phyloP scores from a whole-genome alignment of 306 rosid species.

The cucumber (Cucumis sativus) region DNA sequence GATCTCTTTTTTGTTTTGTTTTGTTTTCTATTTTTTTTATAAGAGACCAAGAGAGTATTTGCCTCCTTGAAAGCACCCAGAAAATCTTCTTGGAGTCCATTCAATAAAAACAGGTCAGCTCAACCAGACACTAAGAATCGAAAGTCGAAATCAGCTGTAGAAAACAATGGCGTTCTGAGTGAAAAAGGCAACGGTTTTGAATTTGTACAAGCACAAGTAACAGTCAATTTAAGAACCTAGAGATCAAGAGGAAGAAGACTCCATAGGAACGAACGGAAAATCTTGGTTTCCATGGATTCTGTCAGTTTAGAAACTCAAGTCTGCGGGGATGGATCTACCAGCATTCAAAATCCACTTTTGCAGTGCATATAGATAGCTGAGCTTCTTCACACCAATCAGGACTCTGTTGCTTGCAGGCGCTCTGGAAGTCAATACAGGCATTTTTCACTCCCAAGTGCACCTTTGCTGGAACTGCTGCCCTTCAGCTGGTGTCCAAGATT shows the following conservation, averaged over 20 bases:
- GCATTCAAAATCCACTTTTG: conserved; percentile 86
- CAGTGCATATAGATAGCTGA: conserved; percentile 6
- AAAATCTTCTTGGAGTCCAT: background rate
- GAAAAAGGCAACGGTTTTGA: background rate
- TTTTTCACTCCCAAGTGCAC: too few relatives aligned
- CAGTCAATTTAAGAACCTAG: conserved; percentile 22
- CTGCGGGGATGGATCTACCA: conserved; percentile 80
- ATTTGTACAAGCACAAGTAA: conserved; percentile 39
- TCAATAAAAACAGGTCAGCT: background rate
- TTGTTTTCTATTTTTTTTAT: too few relatives aligned
- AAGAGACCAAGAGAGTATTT: background rate
- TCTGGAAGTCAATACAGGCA: too few relatives aligned
- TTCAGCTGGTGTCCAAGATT: conserved; percentile 90
- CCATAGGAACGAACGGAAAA: conserved; percentile 13
- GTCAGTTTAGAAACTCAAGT: conserved; percentile 31
- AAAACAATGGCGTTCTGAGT: background rate
- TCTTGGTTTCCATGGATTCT: background rate
- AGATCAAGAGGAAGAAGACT: conserved; percentile 23
- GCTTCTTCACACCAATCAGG: too few relatives aligned
- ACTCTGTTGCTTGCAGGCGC: too few relatives aligned
- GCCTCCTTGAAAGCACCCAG: conserved; percentile 1
- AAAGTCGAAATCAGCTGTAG: background rate
- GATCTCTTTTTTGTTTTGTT: too few relatives aligned
- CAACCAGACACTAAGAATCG: background rate
- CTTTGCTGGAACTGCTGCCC: conserved; percentile 82